phyloP scores from a whole-genome alignment of 2,329 filamentous ascomycete genomes.

The Lecanosticta acicola region DNA sequence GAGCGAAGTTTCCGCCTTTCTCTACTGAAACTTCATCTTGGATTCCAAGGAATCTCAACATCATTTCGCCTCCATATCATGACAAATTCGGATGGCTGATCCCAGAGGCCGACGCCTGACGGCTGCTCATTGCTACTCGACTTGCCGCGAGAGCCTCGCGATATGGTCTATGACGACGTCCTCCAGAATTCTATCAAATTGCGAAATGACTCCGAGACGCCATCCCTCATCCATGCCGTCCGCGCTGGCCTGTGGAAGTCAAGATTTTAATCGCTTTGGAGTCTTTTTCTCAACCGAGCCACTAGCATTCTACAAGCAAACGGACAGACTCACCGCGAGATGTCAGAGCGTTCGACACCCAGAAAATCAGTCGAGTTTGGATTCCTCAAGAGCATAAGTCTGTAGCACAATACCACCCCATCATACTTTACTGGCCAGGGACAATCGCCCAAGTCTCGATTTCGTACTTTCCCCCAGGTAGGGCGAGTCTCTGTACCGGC shows the following conservation, averaged over 20 bases:
- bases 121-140: neutral
- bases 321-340: neutral
- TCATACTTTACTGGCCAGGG: too few species aligned
- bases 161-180: neutral
- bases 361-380: too few species aligned
- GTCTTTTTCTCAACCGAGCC: neutral
- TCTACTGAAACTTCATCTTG: too few species aligned
- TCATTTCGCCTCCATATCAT: too few species aligned
- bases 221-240: too few species aligned
- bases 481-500: conserved; percentile 13
- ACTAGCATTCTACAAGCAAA: neutral
- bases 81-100: too few species aligned
- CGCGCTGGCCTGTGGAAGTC: too few species aligned
- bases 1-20: too few species aligned
- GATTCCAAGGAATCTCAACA: too few species aligned
- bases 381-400: too few species aligned
- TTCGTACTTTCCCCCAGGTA: conserved; percentile 15
- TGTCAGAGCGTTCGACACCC: neutral
- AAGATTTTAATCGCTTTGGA: too few species aligned
- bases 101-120: neutral
- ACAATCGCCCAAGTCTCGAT: conserved; percentile 19
- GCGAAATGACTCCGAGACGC: neutral
- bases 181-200: neutral
- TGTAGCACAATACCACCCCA: too few species aligned
- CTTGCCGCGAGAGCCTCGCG: neutral